Percentiles rank a stretch among this genome's conserved stretches.
Conservation (phyloP, 306 rosid genomes). For the Malus sieversii region DNA sequence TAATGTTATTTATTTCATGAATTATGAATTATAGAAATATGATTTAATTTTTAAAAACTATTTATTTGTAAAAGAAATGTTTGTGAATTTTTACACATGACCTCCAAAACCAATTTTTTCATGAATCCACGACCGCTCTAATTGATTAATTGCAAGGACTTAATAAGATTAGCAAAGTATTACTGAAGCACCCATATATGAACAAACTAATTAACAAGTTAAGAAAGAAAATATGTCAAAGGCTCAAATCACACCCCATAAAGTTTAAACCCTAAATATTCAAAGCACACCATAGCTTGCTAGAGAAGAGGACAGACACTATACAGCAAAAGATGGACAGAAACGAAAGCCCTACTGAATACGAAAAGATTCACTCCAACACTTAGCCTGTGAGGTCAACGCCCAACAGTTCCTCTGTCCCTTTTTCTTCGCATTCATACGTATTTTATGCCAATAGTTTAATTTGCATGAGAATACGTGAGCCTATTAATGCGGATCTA, state of each 20-base stretch:
- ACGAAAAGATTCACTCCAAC: conserved; percentile 35
- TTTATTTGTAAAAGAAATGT: no score
- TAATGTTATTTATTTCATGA: no score
- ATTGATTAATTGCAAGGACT: no score
- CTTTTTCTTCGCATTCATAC: conserved; percentile 16
- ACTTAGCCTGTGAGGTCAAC: conserved; percentile 47
- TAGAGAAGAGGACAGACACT: neutral
- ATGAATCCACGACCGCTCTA: no score
- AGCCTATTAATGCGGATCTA: conserved; percentile 59
- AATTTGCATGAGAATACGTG: conserved; percentile 43
- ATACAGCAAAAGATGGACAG: neutral
- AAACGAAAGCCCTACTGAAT: neutral
- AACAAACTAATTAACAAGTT: neutral
- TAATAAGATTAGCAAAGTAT: neutral
- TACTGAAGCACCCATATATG: neutral
- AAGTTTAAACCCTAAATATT: neutral
- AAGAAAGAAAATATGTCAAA: neutral
- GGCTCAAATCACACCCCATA: no score
- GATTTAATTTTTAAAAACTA: no score
- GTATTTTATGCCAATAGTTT: conserved; percentile 17
- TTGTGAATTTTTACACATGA: no score
- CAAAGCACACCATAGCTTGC: neutral
- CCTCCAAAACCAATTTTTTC: no score
- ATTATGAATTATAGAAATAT: no score
- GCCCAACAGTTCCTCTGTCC: conserved; percentile 27